Evolutionary conservation across 768 basidiomycete species (phyloP), one percentile per base, ranked within the genome.

Genomic region (Panaeolus cyanescens): DNA sequence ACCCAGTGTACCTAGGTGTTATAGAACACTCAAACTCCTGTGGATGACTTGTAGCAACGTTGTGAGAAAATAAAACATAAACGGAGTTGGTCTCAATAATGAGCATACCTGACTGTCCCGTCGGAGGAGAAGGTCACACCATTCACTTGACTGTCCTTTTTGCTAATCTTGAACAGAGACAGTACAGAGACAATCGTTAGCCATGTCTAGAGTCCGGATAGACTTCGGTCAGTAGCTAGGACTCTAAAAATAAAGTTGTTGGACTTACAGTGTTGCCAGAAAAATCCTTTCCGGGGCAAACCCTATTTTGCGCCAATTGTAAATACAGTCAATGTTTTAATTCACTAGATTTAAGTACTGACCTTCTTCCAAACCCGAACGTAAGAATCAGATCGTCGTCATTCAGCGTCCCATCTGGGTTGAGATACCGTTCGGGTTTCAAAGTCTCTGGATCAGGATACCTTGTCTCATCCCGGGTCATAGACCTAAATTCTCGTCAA

Each of bases 351-450:
- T n/a, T 17, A 19, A 42, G 4, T 31, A 61, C 65, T 28, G 31
- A 70, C 72, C 72, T 65, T 32, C 71, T 67, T n/a, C 71, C 72
- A 55, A 72, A 74, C 6, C 72, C 72, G 63, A 71, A 74, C 2
- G 62, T 59, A 39, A 67, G 70, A 33, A 36, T 55, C 37, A 61
- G 56, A 50, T 71, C 62, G 36, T 68, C 66, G 54, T 62, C 32
- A 32, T 66, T 64, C 55, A 69, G 33, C 42, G 58, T 62, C 55
- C 70, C 62, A 58, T 67, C 59, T 28, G 58, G 58, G 17, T 64
- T 64, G 28, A 76, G 58, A 59, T 72, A 78, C 17, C 78, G 72
- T 36, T 77, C 76, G 4, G 79, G 79, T 22, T 70, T 64, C 63
- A 80, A 79, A 13, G 34, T 39, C 12, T 73, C 66, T 15, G 79